Evolutionary conservation across 768 basidiomycete genomes (phyloP), one percentile per base, ranked within the genome.

Genomic region (Pleurotus citrinopileatus): DNA sequence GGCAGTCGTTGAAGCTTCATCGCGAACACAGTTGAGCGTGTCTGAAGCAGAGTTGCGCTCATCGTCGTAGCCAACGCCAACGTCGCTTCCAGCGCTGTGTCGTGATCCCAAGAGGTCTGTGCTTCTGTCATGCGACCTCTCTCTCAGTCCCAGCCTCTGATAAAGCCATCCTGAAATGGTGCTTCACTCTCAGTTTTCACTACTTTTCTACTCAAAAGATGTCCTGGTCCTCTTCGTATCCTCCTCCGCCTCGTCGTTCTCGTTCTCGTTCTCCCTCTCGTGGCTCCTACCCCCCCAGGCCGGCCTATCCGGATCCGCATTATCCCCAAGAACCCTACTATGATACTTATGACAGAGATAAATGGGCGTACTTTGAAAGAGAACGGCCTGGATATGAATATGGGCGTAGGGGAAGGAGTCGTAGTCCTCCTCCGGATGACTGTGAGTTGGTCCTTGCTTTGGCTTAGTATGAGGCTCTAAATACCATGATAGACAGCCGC

Each of bases 91-190:
- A 27, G 15, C 40, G 36, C 64, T 71, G 70, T 76, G 76, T 75
- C 78, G 79, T 74, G 78, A 78, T 80, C 76, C 34, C 78, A 84
- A 87, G 88, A 92, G 89, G 89, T 92, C 89, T 89, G 89, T 92
- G 81, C 85, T 85, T 84, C 84, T 50, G 81, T 84, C 82, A 90
- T 91, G 89, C 87, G 84, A 87, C 85, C 82, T 86, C 82, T 81
- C 82, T 75, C 76, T 78, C 80, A 77, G 74, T 78, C 69, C 64
- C 79, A 80, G 83, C 76, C 83, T 82, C 83, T 86, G 76, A 85
- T 83, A 74, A 36, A 78, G 77, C 79, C 77, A 68, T 80, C 76
- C 74, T 79, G 70, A 70, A 69, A 67, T 71, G 64, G 76, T 79
- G 75, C 80, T 75, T 80, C 70, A 72, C 74, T 69, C 74, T 80